Percentiles rank a stretch among this genome's conserved stretches.
phyloP scores from a whole-genome alignment of 495 filamentous ascomycete species.

The Xeromyces bisporus region DNA sequence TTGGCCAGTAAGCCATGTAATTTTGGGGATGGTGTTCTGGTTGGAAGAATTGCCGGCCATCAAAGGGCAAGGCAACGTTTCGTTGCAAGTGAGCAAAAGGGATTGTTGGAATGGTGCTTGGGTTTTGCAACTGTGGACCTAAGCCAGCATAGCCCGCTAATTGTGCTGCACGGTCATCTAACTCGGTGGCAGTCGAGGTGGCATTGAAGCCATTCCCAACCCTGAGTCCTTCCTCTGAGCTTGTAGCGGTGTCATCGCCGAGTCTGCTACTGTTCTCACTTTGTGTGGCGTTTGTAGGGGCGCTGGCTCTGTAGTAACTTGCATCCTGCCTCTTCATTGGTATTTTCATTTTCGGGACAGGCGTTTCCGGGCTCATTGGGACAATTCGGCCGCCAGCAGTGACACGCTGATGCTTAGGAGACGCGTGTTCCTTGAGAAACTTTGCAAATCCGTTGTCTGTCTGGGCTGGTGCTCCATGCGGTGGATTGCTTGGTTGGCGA shows the following conservation, averaged over 20 bases:
- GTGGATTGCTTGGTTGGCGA: conserved; percentile 12
- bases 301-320: conserved; percentile 2
- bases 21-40: neutral
- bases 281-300: neutral
- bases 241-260: neutral
- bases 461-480: conserved; percentile 9
- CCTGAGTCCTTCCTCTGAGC: neutral
- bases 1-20: conserved; percentile 1
- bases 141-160: neutral
- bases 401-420: conserved; percentile 42
- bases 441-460: conserved; percentile 27
- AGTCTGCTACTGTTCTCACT: no score
- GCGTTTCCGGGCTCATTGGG: conserved; percentile 22
- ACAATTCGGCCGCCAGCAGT: conserved; percentile 50
- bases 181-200: neutral
- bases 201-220: neutral
- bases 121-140: conserved; percentile 1
- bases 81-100: neutral
- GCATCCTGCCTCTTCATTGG: conserved; percentile 5
- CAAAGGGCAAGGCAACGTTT: neutral
- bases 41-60: conserved; percentile 2
- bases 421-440: conserved; percentile 42
- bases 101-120: neutral
- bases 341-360: conserved; percentile 19
- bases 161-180: conserved; percentile 2